Base-by-base conservation (phyloP, 1,284 basidiomycete species). In the Grifola frondosa region DNA sequence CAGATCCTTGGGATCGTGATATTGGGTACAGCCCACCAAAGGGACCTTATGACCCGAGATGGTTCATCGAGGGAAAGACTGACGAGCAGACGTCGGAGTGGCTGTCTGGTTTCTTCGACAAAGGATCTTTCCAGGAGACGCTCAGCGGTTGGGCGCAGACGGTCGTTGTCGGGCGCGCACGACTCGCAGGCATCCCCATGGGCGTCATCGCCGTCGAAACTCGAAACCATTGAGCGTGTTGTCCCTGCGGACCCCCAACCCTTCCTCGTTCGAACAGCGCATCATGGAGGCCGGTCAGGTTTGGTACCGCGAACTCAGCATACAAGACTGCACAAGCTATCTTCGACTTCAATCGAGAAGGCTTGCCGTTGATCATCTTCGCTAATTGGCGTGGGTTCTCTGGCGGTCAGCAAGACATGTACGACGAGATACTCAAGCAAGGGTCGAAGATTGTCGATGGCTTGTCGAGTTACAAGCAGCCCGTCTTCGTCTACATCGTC, bases 301-400 rank as follows among this genome's bases (percentile, higher is more conserved):
- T 12, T 99, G 97, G 97, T 99, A 98, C 70, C 97, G 97, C n/a
- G 37, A 99, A 99, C 70, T 96, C 91, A 21, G 95, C 97, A n/a
- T 96, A 97, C 77, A 99, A 99, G 80, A 99, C 97, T 19, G 97
- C 96, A 8, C 97, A 98, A 62, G 95, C 97, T 13, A 99, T 99
- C 72, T 92, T 95, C 68, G 97, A 99, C 73, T 93, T 99, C 74
- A 90, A 96, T 72, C 87, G 94, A 38, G 97, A 99, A 69, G 93
- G 91, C 30, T 77, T 99, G 17, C 97, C 97, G 4, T 78, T 99
- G 50, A 92, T 99, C 67, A 96, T 99, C 67, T 97, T 99, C 60
- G 97, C 97, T 50, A 99, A 99, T 77, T 99, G 97, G 95, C 92
- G 97, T 76, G 97, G 97, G 28, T 99, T 99, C 84, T 99, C 97